A percentile compares a stretch with the other conserved stretches of the same genome.
Evolutionary conservation across 2,329 filamentous ascomycete species (phyloP).

Genomic region (Pyricularia sp.): DNA sequence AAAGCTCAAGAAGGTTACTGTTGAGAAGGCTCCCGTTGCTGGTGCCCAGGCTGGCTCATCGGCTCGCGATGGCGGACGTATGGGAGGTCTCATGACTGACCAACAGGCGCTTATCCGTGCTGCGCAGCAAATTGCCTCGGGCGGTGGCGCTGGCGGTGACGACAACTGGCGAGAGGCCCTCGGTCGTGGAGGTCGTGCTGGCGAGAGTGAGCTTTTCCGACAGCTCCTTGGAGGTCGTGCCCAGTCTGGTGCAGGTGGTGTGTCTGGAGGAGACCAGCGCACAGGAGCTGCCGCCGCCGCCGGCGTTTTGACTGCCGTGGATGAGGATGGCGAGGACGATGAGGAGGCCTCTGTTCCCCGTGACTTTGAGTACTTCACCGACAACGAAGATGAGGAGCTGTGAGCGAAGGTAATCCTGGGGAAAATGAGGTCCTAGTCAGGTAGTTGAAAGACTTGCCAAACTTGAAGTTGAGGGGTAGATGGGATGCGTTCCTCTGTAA

Average conservation of each 20-base stretch:
- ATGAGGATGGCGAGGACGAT: slow-evolving; percentile 66
- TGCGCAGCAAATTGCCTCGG: slow-evolving; percentile 9
- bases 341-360: slow-evolving; percentile 58
- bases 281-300: slow-evolving; percentile 58
- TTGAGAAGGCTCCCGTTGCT: slow-evolving; percentile 46
- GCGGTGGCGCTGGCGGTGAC: slow-evolving; percentile 6
- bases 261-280: slow-evolving; percentile 10
- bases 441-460: not conserved
- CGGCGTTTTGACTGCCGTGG: slow-evolving; percentile 71
- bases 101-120: slow-evolving; percentile 11
- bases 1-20: slow-evolving; percentile 72
- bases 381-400: slow-evolving; percentile 35
- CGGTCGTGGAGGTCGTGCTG: not conserved
- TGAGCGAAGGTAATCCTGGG: not conserved
- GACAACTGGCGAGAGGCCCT: slow-evolving; percentile 16
- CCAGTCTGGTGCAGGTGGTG: slow-evolving; percentile 13
- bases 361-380: slow-evolving; percentile 70
- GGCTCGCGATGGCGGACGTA: slow-evolving; percentile 11
- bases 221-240: slow-evolving; percentile 19
- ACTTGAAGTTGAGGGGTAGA: not conserved
- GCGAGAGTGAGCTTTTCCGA: slow-evolving; percentile 23
- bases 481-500: not conserved
- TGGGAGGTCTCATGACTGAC: slow-evolving; percentile 1
- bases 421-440: too few relatives aligned
- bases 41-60: slow-evolving; percentile 20